Evolutionary conservation across 805 yeast genomes (phyloP), one percentile per base, ranked within the genome.

Genomic region (Yarrowia sp.): DNA sequence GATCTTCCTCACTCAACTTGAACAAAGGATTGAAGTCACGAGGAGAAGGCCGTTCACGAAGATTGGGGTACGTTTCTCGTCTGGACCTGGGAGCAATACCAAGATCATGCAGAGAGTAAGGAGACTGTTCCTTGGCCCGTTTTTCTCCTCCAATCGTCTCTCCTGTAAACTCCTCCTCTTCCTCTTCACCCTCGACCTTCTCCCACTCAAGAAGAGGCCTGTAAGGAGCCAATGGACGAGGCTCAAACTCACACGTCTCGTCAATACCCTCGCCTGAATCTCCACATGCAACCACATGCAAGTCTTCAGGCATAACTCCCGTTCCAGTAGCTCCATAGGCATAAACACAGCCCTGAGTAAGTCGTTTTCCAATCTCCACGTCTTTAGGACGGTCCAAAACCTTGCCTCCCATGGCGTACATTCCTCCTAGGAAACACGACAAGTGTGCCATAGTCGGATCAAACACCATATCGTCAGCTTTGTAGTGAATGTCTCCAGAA

Each of bases 341-440:
- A 67, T 79, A 73, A 44, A 76, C 78, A 69, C 87, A 84, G 7
- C 87, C 85, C 48, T 77, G 71, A 0, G 86, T 78, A 10, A 85
- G 65, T 41, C 77, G 72, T 21, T 71, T 73, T 3, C 83, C 87
- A n/a, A 76, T 66, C 14, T 73, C 74, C 54, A 79, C 66, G 65
- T 80, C 81, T 32, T 70, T 72, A 7, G 78, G 75, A 11, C 76
- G 68, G 24, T 69, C 70, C 19, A 83, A 76, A 1, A 82, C 64
- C 51, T 74, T 78, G 6, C 83, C 75, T 1, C 83, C 83, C 26
- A 83, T 69, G 0, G 82, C 82, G 69, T 81, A 75, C 79, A 82
- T 82, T 2, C 86, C 83, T 16, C 86, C 87, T 4, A 82, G 74
- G 65, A 80, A 82, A 68, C 88, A 85, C 7, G 81, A 71, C 52